A percentile compares a stretch with the other conserved stretches of the same genome.
Evolutionary conservation across 192 early-diverging fungal genomes (phyloP).

Genomic region (Entophlyctis helioformis): DNA sequence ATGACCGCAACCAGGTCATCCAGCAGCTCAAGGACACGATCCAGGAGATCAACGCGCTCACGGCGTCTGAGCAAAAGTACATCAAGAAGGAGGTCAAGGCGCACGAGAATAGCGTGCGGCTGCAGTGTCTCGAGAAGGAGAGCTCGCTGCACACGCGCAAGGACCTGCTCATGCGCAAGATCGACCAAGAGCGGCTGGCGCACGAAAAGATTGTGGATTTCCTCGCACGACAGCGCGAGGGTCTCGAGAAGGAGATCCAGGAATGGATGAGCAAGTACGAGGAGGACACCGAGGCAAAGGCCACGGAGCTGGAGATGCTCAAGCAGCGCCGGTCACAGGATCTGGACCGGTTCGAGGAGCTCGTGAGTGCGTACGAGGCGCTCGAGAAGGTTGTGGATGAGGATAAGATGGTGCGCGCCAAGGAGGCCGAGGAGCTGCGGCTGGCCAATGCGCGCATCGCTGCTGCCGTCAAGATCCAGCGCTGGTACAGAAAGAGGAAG

Average conservation of each 20-base stretch:
- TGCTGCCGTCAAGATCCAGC: conserved; percentile 27
- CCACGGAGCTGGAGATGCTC: conserved; percentile 34
- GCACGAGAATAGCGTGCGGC: conserved; percentile 38
- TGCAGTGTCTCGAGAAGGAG: conserved; percentile 29
- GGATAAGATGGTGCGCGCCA: conserved; percentile 19
- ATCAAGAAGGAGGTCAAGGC: conserved; percentile 54
- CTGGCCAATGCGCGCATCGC: conserved; percentile 6
- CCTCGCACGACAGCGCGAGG: conserved; percentile 29
- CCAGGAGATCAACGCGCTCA: conserved; percentile 50
- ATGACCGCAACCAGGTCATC: conserved; percentile 46
- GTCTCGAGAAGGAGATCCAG: conserved; percentile 40
- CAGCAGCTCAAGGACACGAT: conserved; percentile 56
- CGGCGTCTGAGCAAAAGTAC: conserved; percentile 46
- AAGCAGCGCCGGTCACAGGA: conserved; percentile 32
- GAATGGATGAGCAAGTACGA: conserved; percentile 53
- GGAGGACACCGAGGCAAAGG: conserved; percentile 47
- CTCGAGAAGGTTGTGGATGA: conserved; percentile 45
- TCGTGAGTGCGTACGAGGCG: conserved; percentile 37
- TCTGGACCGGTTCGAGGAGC: conserved; percentile 45
- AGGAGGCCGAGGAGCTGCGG: conserved; percentile 29
- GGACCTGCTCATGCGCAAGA: conserved; percentile 11
- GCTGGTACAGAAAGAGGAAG: conserved; percentile 31
- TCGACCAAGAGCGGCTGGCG: conserved; percentile 34
- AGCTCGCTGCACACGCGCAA: conserved; percentile 18
- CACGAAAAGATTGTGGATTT: conserved; percentile 44